phyloP scores from a whole-genome alignment of 2,329 filamentous ascomycete species.

The Pseudocercospora vitis region DNA sequence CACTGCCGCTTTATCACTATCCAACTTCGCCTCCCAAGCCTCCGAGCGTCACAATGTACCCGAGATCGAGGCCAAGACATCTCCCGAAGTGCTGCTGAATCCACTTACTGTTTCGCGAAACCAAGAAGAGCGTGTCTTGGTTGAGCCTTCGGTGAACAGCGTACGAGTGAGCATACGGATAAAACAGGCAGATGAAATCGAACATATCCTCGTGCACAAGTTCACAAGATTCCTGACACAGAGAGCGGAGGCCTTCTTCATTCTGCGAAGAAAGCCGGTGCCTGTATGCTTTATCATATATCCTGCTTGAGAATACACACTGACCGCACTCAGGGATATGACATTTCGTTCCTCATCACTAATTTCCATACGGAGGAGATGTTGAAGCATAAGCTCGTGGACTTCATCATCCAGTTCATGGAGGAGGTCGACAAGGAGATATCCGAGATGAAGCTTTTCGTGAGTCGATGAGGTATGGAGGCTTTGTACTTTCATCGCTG shows the following conservation, averaged over 20 bases:
- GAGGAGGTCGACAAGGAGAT: constrained; percentile 99
- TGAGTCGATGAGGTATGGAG: constrained; percentile 51
- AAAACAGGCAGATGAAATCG: constrained; percentile 99
- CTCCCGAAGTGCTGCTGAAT: constrained; percentile 90
- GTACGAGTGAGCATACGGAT: constrained; percentile 98
- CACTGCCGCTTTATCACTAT: constrained; percentile 87
- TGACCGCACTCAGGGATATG: constrained; percentile 69
- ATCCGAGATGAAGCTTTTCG: constrained; percentile 99
- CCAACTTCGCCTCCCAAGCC: constrained; percentile 96
- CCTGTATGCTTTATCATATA: constrained; percentile 59
- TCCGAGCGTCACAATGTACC: constrained; percentile 97
- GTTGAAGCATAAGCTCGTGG: constrained; percentile 97
- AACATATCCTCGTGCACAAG: constrained; percentile 96
- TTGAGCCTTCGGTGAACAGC: constrained; percentile 95
- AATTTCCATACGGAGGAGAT: constrained; percentile 99
- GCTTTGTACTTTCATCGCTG: constrained; percentile 23
- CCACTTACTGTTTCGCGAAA: constrained; percentile 89
- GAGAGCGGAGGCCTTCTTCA: constrained; percentile 95
- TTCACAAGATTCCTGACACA: constrained; percentile 96
- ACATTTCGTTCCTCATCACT: constrained; percentile 97
- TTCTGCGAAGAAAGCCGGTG: constrained; percentile 89
- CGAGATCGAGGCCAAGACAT: constrained; percentile 89
- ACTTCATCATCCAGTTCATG: constrained; percentile 99
- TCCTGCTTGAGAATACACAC: not conserved
- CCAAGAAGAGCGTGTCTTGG: constrained; percentile 93